Conservation (phyloP, 306 rosid genomes). For the Aeschynomene evenia region DNA sequence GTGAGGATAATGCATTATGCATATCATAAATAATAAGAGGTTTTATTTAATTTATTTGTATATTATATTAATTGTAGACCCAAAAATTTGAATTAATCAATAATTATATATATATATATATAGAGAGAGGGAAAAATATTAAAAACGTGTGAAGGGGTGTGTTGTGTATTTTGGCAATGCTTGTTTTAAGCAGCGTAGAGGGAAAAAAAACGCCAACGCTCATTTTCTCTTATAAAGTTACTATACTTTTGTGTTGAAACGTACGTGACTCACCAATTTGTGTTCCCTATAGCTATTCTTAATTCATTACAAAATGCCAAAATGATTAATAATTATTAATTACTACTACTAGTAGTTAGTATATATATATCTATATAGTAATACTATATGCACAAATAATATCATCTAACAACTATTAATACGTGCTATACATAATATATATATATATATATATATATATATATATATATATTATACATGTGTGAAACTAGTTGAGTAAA, state of each 20-base stretch:
- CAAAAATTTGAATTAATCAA: neutral
- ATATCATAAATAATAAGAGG: conserved; percentile 29
- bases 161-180: conserved; percentile 55
- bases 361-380: no score
- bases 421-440: no score
- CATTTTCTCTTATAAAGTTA: conserved; percentile 19
- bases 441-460: no score
- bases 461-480: no score
- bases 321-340: neutral
- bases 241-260: conserved; percentile 45
- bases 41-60: no score
- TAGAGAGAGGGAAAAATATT: conserved; percentile 4
- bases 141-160: conserved; percentile 53
- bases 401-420: no score
- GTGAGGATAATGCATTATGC: conserved; percentile 41
- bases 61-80: conserved; percentile 19
- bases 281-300: no score
- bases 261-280: conserved; percentile 43
- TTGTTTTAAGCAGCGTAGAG: conserved; percentile 85
- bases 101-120: neutral
- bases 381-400: no score
- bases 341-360: no score
- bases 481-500: no score
- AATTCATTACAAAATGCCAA: conserved; percentile 33
- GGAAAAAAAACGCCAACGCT: conserved; percentile 82